Conservation (phyloP, 1,284 basidiomycete species). For the Mycosarcoma maydis region DNA sequence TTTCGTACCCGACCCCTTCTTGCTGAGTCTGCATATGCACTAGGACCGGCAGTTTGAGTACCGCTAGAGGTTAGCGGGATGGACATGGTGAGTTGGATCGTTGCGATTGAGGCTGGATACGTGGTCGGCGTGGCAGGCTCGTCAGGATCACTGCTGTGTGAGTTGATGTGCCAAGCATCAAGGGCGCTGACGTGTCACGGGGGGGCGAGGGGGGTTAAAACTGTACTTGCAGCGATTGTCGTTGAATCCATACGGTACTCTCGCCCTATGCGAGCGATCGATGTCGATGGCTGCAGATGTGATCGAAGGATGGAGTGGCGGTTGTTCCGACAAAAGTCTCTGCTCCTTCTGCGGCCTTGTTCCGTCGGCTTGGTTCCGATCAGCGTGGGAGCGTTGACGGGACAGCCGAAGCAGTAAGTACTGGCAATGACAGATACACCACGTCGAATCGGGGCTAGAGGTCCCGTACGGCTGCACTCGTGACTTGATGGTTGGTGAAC, state of each 20-base stretch:
- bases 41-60: background rate
- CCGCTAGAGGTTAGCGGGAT: background rate
- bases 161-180: background rate
- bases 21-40: background rate
- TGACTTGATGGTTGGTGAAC: too few species aligned
- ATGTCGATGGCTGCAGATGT: too few species aligned
- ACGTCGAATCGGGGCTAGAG: too few species aligned
- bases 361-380: slow-evolving; percentile 6
- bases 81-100: slow-evolving; percentile 9
- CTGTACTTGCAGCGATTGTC: too few species aligned
- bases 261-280: too few species aligned
- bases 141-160: background rate
- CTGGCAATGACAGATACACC: too few species aligned
- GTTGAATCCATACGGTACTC: too few species aligned
- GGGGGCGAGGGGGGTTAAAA: background rate
- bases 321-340: too few species aligned
- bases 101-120: background rate
- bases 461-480: too few species aligned
- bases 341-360: background rate
- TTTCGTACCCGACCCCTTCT: background rate
- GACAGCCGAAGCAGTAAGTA: too few species aligned
- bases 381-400: too few species aligned
- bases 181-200: background rate
- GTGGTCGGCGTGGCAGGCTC: background rate
- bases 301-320: too few species aligned